Percentiles rank a stretch among this genome's conserved stretches.
These are phyloP conservation scores for Tetraselmis striata DNA, from an alignment of 139 green algal genomes.

Conservation along the genomic window DNA sequence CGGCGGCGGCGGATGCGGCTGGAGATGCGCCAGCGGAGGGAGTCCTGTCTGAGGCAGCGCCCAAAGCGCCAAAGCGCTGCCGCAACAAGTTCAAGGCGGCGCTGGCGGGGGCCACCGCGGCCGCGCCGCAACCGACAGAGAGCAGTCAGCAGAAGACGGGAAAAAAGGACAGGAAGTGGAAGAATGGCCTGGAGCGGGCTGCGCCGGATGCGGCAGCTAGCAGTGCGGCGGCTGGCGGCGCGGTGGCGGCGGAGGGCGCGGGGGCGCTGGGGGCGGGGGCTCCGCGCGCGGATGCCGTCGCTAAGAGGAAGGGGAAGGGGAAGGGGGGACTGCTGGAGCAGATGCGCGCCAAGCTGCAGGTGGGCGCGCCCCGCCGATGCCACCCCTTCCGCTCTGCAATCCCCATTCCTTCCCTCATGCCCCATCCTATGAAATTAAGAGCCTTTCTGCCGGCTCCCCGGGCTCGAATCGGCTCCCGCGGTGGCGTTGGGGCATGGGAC, in stretches of 20 bases:
- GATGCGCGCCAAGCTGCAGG: conserved; percentile 60
- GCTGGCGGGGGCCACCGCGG: neutral
- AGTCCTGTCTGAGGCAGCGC: neutral
- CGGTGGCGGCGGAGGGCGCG: neutral
- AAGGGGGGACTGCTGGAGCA: conserved; percentile 47
- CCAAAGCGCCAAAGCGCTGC: neutral
- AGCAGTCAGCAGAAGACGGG: neutral
- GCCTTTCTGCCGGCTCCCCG: too few relatives aligned
- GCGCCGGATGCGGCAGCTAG: neutral
- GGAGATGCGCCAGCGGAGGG: neutral
- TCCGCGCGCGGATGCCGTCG: neutral
- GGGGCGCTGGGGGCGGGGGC: neutral
- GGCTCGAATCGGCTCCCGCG: too few relatives aligned
- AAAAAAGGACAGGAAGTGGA: neutral
- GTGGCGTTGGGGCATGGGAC: too few relatives aligned
- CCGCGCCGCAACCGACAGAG: neutral
- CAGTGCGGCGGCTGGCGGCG: neutral
- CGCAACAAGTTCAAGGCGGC: conserved; percentile 9
- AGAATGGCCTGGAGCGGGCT: neutral
- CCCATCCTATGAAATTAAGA: too few relatives aligned
- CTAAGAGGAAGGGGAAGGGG: conserved; percentile 5
- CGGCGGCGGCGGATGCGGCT: too few relatives aligned
- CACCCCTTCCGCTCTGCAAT: too few relatives aligned
- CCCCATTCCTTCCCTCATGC: too few relatives aligned
- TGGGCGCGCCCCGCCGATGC: too few relatives aligned